These are phyloP conservation scores for Cyclotella cryptica DNA, from an alignment of 108 stramenopile species.

Conservation along the genomic window DNA sequence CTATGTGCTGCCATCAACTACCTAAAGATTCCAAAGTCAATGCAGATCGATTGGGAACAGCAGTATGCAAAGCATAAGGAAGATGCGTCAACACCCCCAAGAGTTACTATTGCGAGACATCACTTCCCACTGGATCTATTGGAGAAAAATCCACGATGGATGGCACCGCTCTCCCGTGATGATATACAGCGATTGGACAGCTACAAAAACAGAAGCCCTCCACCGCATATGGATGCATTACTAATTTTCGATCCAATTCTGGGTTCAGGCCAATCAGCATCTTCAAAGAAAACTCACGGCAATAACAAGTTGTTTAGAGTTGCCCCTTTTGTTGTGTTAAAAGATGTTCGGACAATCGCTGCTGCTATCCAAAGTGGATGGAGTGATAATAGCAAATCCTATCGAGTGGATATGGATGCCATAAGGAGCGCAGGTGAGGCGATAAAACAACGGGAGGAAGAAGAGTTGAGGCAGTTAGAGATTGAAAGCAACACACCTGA, in stretches of 20 bases:
- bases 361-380: background rate
- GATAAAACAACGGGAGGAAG: background rate
- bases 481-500: background rate
- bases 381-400: background rate
- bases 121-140: too few species aligned
- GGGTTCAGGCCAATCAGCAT: background rate
- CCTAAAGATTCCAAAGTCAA: background rate
- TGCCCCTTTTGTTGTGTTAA: background rate
- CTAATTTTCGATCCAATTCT: background rate
- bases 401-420: background rate
- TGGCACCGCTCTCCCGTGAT: background rate
- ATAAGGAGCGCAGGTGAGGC: background rate
- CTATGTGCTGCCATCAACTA: background rate
- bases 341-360: background rate
- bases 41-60: background rate
- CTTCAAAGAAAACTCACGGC: background rate
- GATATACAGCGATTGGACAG: background rate
- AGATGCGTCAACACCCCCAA: background rate
- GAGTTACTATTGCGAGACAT: too few species aligned
- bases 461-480: background rate
- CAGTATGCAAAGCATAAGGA: background rate
- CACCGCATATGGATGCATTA: background rate
- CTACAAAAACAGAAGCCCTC: constrained; percentile 2
- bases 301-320: background rate
- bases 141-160: too few species aligned